Evolutionary conservation across 1,139 yeast genomes (phyloP), one percentile per base, ranked within the genome.

Genomic region (Debaryomyces nepalensis): DNA sequence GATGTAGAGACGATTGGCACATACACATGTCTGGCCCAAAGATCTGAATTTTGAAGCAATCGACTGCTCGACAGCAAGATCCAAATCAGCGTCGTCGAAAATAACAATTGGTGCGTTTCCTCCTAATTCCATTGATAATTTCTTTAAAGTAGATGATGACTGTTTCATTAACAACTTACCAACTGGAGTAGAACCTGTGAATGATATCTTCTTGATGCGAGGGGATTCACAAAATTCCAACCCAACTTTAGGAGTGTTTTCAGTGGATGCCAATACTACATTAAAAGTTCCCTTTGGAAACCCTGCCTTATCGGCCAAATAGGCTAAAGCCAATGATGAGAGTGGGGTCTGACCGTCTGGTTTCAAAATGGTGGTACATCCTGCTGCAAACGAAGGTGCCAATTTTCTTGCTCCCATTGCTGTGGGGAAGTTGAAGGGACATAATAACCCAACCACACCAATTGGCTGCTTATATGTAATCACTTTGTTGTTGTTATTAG

Each of bases 21-120:
- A 89, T 32, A 95, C 88, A 71, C 97, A 90, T 40, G 89, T 84
- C 66, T 90, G 97, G 33, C 97, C 97, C 78, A 75, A 84, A 70
- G 70, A 84, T 74, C 70, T 84, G 70, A 61, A 84, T 70, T 57
- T 79, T 67, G 60, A 84, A 58, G 63, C 82, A 70, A 67, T 79
- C 67, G 59, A 68, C 57, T 75, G 81, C 42, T 63, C 69, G 39
- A 75, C 70, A 1, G 81, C 81, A 40, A 66, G 63, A 31, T 73
- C 77, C 11, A 76, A 52, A 46, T 75, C 70, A 6, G 79, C 79
- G 54, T 75, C 81, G 31, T 73, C 68, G 49, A 75, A 70, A 3
- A 76, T 68, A 35, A 76, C 64, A 39, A 75, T 63, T 2, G 81
- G 81, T 4, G 80, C 78, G 56, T 76, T 76, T 16, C 81, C 81